Conservation (phyloP, 148 eudicot species). For the Diospyros lotus region DNA sequence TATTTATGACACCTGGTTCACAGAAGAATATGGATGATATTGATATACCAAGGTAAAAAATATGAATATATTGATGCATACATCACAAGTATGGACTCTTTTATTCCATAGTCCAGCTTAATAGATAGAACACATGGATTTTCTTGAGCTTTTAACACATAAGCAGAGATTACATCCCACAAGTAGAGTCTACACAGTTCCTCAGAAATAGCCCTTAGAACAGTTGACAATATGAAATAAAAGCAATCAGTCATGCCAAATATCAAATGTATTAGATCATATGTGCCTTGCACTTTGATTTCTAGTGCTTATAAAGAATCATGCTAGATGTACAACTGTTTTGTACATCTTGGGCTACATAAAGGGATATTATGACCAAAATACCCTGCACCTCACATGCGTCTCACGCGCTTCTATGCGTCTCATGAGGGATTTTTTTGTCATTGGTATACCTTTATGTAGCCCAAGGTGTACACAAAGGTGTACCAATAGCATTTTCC, state of each 20-base stretch:
- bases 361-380: no score
- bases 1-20: background rate
- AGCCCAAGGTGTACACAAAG: no score
- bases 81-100: background rate
- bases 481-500: no score
- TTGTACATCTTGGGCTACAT: no score
- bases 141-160: background rate
- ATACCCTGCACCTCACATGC: no score
- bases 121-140: background rate
- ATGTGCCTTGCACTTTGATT: background rate
- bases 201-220: constrained; percentile 1
- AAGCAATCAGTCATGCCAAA: background rate
- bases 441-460: no score
- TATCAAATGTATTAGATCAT: background rate
- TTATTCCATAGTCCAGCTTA: background rate
- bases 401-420: no score
- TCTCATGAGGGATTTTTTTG: no score
- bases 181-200: background rate
- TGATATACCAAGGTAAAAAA: background rate
- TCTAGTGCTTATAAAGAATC: background rate
- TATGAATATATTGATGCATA: background rate
- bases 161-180: background rate
- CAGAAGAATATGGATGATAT: background rate
- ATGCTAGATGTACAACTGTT: no score
- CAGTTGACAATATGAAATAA: background rate